Evolutionary conservation across 306 rosid species (phyloP).

Genomic region (Purshia tridentata): DNA sequence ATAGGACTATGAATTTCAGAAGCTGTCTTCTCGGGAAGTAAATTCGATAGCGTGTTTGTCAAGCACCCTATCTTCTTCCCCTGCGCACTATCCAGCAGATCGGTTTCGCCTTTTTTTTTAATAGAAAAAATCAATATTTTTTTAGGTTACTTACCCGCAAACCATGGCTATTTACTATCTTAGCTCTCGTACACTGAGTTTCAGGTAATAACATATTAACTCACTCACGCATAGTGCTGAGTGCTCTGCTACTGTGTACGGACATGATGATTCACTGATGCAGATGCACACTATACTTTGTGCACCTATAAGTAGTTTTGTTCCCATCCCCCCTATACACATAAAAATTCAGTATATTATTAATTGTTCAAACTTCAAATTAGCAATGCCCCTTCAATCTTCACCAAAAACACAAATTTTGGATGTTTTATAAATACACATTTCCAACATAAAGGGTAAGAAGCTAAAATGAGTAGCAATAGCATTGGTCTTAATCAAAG

Average conservation of each 20-base stretch:
- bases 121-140: not conserved
- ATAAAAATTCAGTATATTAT: too few species aligned
- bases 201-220: not conserved
- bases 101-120: not conserved
- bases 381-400: too few species aligned
- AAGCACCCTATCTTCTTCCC: not conserved
- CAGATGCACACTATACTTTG: conserved; percentile 2
- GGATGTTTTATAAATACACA: too few species aligned
- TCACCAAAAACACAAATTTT: too few species aligned
- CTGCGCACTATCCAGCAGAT: not conserved
- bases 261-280: not conserved
- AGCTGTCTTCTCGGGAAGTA: not conserved
- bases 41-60: not conserved
- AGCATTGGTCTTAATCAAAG: too few species aligned
- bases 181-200: not conserved
- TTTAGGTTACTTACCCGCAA: not conserved
- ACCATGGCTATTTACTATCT: not conserved
- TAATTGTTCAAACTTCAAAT: too few species aligned
- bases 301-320: conserved; percentile 1
- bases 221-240: not conserved
- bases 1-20: too few species aligned
- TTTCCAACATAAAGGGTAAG: too few species aligned
- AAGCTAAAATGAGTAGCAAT: too few species aligned
- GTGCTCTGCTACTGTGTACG: not conserved
- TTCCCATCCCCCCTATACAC: not conserved